Base-by-base conservation (phyloP, 2,329 filamentous ascomycete genomes). In the Bipolaris oryzae region DNA sequence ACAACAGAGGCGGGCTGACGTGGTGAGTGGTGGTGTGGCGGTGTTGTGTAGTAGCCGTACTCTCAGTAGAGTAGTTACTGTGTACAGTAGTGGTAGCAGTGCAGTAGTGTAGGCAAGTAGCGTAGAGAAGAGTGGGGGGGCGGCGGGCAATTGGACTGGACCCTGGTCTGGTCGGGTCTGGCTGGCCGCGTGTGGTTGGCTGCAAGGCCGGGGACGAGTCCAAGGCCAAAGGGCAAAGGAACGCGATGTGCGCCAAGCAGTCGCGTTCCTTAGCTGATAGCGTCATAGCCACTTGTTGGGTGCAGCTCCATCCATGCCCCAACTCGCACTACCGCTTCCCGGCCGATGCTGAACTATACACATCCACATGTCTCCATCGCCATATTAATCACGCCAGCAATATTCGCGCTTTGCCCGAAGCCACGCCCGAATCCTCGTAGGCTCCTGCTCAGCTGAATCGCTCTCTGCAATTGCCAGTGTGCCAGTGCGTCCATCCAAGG, bases 231-330 rank as follows among this genome's bases (percentile, higher is more conserved):
- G 7, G 31, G 33, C 28, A 45, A n/a, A 23, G 52, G 46, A 50
- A 50, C 39, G 31, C 28, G 31, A 42, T 50, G 46, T 35, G 39
- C 41, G 38, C 52, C 38, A 31, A 43, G 52, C 45, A 55, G 38
- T 25, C 33, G 45, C 28, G 10, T 31, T 5, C 28, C 28, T 31
- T 47, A 38, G 45, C 45, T 21, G 31, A 28, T 54, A 43, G 52
- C 38, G 52, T 44, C 52, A 55, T 49, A 33, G 28, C 20, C 41
- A 21, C 15, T 37, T 16, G 34, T 16, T 31, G 28, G 28, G 28
- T 10, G 10, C 28, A 31, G 28, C 28, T 31, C 28, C 28, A 31
- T 31, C 28, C 25, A 28, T 28, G 25, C 25, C 25, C 25, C 7
- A 7, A 2, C 25, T 31, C 28, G 10, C 28, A 31, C 28, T 31